Base-by-base conservation (phyloP, 257 asterid genomes). In the Jaltomata sinuosa region DNA sequence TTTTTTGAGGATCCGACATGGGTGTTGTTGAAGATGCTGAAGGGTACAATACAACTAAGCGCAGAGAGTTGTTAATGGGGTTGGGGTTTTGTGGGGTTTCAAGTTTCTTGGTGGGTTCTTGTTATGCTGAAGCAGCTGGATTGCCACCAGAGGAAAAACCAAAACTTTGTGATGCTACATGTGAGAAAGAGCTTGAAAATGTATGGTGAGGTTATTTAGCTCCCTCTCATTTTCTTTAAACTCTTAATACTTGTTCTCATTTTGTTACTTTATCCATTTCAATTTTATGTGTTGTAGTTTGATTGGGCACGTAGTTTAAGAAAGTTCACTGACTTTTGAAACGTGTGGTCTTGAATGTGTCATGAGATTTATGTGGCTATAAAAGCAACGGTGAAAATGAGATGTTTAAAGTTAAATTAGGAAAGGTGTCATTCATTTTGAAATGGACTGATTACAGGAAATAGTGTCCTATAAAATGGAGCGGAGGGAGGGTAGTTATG, bases 71-170 rank as follows among this genome's bases (percentile, higher is more conserved):
- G 36, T 4, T 77, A 62, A 81, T 93, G 55, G 83, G 71, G 77
- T 32, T 57, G 53, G 82, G 89, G 82, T 62, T 83, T 88, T 27
- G 93, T 93, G 79, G 65, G 88, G 52, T 5, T 89, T 69, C 50
- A 11, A 86, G 93, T 86, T 84, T 92, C 27, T 22, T 88, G 47
- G 52, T 86, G 59, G 87, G 89, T 84, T 88, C 88, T 40, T 64
- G 84, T 85, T 83, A 83, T 84, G 88, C 91, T 52, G 90, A 88
- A 76, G 98, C 97, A 32, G 97, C 97, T 88, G 98, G 98, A 52
- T 91, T 96, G 91, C 98, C 99, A 49, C 98, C 94, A 1, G 98
- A 96, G 87, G 93, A 96, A 62, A 93, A 94, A 84, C 98, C 98
- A 50, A 96, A 83, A 89, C 90, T 93, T 50, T 96, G 99, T 31